Percentiles rank a stretch among this genome's conserved stretches.
phyloP scores from a whole-genome alignment of 192 early-diverging fungal genomes.

The Coemansia sp. region DNA sequence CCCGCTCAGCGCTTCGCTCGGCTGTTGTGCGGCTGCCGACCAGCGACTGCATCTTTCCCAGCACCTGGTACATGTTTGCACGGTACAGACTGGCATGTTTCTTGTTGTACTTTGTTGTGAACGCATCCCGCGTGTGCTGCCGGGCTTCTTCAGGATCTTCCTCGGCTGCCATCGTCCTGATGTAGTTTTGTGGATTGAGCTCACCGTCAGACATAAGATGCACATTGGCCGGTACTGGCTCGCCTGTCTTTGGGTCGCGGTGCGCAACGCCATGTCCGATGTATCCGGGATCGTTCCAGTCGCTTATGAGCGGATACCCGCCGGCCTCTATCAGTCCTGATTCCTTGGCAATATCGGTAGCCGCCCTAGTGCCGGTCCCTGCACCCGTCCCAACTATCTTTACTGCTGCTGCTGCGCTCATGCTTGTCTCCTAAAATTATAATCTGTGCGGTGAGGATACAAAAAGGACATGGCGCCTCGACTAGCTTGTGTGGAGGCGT shows the following conservation, averaged over 20 bases:
- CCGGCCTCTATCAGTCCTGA: constrained; percentile 36
- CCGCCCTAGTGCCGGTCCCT: constrained; percentile 41
- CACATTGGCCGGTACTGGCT: constrained; percentile 34
- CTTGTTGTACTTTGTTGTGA: constrained; percentile 30
- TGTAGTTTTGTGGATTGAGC: constrained; percentile 53
- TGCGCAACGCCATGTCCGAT: constrained; percentile 51
- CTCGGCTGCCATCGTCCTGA: constrained; percentile 16
- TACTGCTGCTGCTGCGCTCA: constrained; percentile 6
- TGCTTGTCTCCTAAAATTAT: too few species aligned
- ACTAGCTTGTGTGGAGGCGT: too few species aligned
- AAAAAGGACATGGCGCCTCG: too few species aligned
- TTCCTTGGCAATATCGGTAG: constrained; percentile 49
- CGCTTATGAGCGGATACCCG: constrained; percentile 42
- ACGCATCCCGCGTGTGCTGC: constrained; percentile 35
- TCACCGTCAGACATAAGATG: constrained; percentile 47
- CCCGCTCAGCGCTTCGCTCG: constrained; percentile 34
- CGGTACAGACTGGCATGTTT: constrained; percentile 46
- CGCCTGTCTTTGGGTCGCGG: constrained; percentile 51
- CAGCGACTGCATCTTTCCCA: constrained; percentile 32
- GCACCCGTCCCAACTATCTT: constrained; percentile 47
- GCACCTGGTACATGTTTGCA: constrained; percentile 29
- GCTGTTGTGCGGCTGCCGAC: constrained; percentile 23
- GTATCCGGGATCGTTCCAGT: constrained; percentile 47
- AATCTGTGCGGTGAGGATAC: too few species aligned
- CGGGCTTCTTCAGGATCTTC: constrained; percentile 36